Evolutionary conservation across 1,284 basidiomycete species (phyloP), one percentile per base, ranked within the genome.

Genomic region (Stygiomarasmius scandens): DNA sequence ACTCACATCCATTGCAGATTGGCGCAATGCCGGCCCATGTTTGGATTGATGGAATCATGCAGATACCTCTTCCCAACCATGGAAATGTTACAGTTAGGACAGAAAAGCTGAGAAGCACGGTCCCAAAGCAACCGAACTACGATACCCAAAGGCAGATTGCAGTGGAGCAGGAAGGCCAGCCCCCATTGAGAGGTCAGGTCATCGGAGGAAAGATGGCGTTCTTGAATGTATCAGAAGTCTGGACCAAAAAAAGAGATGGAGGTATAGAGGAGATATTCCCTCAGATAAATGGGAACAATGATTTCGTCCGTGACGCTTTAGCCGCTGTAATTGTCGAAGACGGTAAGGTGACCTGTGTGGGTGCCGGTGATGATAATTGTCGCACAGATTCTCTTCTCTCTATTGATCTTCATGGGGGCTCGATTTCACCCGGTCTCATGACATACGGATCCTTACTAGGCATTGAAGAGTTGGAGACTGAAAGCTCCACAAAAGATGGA

Each of bases 401-500:
- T 11, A 65, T 81, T 6, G 73, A 84, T 61, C 72, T 84, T 16
- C 65, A 72, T 24, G 79, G 81, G 0, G 83, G 83, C 12, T 69
- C 71, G 1, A 75, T 84, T 49, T 72, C 74, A 14, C 87, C 86
- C 3, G 86, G 84, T 1, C 66, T 90, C 52, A 82, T 87, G 70
- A 74, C 84, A 0, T 87, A 78, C 61, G 87, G 87, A 2, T 81
- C 86, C 8, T 69, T 78, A 8, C 66, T 90, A 22, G 87, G 87
- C 14, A 67, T 89, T n/a, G 80, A 83, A 64, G 87, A 89, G 64
- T 89, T 90, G 23, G 70, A 74, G 12, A 74, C 76, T 49, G 92
- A 94, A 67, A 70, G 77, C 11, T 85, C 85, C 5, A 93, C 91
- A 2, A 78, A 76, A 24, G 87, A 92, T 65, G 91, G 92, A 10